These are phyloP conservation scores for Fusarium nematophilum DNA, from an alignment of 2,329 filamentous ascomycete species.

Conservation along the genomic window DNA sequence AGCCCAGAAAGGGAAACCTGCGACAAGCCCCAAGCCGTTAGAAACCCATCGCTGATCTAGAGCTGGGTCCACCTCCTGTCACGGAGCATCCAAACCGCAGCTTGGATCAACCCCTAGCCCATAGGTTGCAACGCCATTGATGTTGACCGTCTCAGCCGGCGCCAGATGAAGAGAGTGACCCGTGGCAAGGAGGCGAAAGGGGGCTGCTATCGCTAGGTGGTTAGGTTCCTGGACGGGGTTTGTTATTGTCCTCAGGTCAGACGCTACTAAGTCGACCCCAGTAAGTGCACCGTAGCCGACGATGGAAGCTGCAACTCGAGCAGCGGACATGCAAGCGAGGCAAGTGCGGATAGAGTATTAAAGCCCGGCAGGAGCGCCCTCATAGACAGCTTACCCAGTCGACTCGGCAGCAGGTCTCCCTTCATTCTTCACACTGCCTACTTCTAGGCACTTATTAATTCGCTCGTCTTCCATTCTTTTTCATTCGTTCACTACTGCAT, in stretches of 20 bases:
- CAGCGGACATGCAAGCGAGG: slow-evolving; percentile 6
- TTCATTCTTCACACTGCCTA: slow-evolving; percentile 18
- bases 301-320: slow-evolving; percentile 28
- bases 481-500: slow-evolving; percentile 28
- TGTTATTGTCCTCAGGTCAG: background rate
- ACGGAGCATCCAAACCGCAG: background rate
- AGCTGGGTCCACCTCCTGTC: slow-evolving; percentile 15
- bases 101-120: slow-evolving; percentile 8
- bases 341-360: slow-evolving; percentile 30
- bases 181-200: slow-evolving; percentile 27
- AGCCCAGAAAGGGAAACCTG: slow-evolving; percentile 15
- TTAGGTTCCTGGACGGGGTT: slow-evolving; percentile 1
- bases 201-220: slow-evolving; percentile 8
- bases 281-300: slow-evolving; percentile 21
- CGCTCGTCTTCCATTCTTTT: background rate
- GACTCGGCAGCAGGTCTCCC: slow-evolving; percentile 34
- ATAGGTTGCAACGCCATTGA: slow-evolving; percentile 30
- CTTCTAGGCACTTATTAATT: background rate
- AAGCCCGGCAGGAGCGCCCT: slow-evolving; percentile 23
- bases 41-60: slow-evolving; percentile 23
- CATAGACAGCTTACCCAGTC: background rate
- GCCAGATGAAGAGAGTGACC: slow-evolving; percentile 29
- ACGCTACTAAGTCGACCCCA: too few species aligned
- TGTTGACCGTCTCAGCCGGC: slow-evolving; percentile 30
- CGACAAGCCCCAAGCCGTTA: slow-evolving; percentile 25